Conservation (phyloP, 805 yeast genomes). For the Metschnikowia lunata region DNA sequence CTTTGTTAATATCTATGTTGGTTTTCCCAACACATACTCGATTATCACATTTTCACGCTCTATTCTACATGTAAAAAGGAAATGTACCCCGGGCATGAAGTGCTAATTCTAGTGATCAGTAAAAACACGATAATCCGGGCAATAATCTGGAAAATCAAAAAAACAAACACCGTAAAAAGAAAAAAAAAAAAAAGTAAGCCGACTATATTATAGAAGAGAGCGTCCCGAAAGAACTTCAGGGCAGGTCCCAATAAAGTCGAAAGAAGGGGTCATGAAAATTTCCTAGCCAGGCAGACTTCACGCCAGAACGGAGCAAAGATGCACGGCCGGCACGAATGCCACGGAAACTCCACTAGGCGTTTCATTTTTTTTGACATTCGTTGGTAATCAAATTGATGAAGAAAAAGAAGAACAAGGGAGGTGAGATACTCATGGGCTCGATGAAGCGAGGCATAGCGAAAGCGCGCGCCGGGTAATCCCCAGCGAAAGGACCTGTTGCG, state of each 20-base stretch:
- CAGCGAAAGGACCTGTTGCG: too few species aligned
- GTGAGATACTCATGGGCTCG: too few species aligned
- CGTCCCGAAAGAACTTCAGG: conserved; percentile 18
- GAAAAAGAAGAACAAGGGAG: not conserved
- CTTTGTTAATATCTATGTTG: too few species aligned
- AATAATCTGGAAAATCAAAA: conserved; percentile 34
- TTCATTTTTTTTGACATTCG: conserved; percentile 27
- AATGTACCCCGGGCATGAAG: conserved; percentile 50
- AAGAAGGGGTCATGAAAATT: conserved; percentile 13
- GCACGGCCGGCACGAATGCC: conserved; percentile 15
- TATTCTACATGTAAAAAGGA: not conserved
- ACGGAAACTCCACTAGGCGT: conserved; percentile 26
- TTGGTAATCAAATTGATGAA: conserved; percentile 24
- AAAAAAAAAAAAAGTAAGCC: conserved; percentile 21
- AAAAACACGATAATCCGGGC: conserved; percentile 46
- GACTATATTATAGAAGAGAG: conserved; percentile 8
- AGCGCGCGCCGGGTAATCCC: conserved; percentile 18
- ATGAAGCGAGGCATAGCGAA: not conserved
- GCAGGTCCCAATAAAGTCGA: conserved; percentile 10
- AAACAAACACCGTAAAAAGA: conserved; percentile 31
- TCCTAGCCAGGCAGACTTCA: conserved; percentile 13
- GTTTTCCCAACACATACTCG: too few species aligned
- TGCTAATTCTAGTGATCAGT: conserved; percentile 37
- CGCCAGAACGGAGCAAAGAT: conserved; percentile 24
- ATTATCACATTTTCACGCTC: too few species aligned